phyloP scores from a whole-genome alignment of 352 stramenopile species.

The Globisporangium recalcitrans region DNA sequence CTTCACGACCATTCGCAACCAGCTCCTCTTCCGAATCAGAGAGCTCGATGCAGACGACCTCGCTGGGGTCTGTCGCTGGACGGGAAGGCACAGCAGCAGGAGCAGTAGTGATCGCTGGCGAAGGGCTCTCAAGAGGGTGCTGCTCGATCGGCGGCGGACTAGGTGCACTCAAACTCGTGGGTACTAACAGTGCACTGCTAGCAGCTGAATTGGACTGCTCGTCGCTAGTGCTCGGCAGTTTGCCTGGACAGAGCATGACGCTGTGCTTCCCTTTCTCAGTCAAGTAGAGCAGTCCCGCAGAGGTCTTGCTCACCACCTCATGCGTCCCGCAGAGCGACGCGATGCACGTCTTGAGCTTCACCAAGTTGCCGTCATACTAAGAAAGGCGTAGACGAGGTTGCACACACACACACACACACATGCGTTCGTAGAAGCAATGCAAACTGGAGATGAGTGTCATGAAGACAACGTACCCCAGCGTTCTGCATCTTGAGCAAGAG shows the following conservation, averaged over 20 bases:
- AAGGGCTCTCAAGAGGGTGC: not conserved
- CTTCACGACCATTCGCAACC: not conserved
- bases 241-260: conserved; percentile 39
- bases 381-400: too few species aligned
- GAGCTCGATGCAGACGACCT: conserved; percentile 32
- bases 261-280: conserved; percentile 50
- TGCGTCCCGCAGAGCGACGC: conserved; percentile 52
- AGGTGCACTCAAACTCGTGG: not conserved
- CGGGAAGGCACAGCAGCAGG: not conserved
- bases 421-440: not conserved
- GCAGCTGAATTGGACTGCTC: not conserved
- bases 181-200: not conserved
- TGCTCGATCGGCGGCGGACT: not conserved
- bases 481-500: conserved; percentile 49
- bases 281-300: conserved; percentile 42
- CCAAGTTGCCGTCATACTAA: conserved; percentile 53
- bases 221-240: conserved; percentile 3
- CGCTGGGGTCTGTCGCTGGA: not conserved
- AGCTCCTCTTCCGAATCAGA: conserved; percentile 32
- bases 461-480: conserved; percentile 32
- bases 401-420: not conserved
- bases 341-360: conserved; percentile 54
- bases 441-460: not conserved
- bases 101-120: not conserved
- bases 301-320: conserved; percentile 43